Conservation (phyloP, 2,329 filamentous ascomycete species). For the Penicillium sp. region DNA sequence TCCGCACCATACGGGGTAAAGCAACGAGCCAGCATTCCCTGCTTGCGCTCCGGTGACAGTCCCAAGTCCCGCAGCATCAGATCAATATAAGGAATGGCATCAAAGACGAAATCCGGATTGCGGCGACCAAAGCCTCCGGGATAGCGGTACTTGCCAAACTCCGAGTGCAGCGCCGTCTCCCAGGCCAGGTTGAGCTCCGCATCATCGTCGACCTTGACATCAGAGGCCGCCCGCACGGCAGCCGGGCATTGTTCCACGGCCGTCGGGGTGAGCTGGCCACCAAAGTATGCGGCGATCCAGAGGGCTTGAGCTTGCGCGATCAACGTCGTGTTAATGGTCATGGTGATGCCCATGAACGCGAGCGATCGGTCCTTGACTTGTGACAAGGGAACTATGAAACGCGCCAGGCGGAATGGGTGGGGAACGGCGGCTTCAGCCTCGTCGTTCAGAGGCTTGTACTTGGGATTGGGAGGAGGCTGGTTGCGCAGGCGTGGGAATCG, state of each 20-base stretch:
- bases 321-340: conserved; percentile 48
- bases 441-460: conserved; percentile 33
- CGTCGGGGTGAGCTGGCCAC: conserved; percentile 48
- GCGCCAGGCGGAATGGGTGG: conserved; percentile 51
- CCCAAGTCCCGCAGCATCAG: conserved; percentile 67
- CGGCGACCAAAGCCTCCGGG: conserved; percentile 58
- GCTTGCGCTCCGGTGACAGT: conserved; percentile 49
- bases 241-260: conserved; percentile 28
- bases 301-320: conserved; percentile 55
- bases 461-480: conserved; percentile 38
- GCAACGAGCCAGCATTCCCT: conserved; percentile 33
- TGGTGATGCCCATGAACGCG: conserved; percentile 52
- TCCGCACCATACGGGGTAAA: conserved; percentile 41
- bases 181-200: conserved; percentile 42
- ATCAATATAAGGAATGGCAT: conserved; percentile 73
- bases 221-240: conserved; percentile 11
- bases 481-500: conserved; percentile 53
- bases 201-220: conserved; percentile 15
- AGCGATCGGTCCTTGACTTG: conserved; percentile 46
- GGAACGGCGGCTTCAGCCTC: conserved; percentile 40
- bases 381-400: conserved; percentile 50
- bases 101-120: conserved; percentile 69
- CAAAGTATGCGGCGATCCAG: conserved; percentile 68
- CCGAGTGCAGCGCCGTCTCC: conserved; percentile 64
- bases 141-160: conserved; percentile 71